phyloP scores from a whole-genome alignment of 305 asterid genomes.

The Euphrasia arctica region DNA sequence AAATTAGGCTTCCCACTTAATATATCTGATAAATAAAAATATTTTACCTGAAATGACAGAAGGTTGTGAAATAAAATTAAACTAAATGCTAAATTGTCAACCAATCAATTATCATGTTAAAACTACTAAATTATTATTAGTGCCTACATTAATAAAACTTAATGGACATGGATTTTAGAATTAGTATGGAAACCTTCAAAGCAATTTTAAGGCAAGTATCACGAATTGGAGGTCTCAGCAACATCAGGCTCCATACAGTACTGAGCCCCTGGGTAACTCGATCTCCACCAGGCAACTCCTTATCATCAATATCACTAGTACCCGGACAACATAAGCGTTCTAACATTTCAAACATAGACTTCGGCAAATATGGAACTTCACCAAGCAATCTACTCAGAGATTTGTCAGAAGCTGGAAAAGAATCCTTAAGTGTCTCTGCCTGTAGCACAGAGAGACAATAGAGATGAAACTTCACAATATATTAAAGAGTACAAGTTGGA shows the following conservation, averaged over 20 bases:
- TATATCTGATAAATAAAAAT: slow-evolving; percentile 17
- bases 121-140: neutral
- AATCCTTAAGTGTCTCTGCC: slow-evolving; percentile 88
- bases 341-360: slow-evolving; percentile 66
- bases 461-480: slow-evolving; percentile 23
- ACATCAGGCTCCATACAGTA: slow-evolving; percentile 85
- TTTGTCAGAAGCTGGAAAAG: slow-evolving; percentile 97
- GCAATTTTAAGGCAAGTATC: slow-evolving; percentile 85
- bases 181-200: slow-evolving; percentile 59
- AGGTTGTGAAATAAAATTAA: slow-evolving; percentile 6
- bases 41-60: slow-evolving; percentile 15
- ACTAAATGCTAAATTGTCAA: slow-evolving; percentile 14
- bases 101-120: slow-evolving; percentile 10
- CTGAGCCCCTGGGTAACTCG: slow-evolving; percentile 98
- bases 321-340: slow-evolving; percentile 88
- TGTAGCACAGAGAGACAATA: slow-evolving; percentile 33
- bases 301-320: slow-evolving; percentile 54
- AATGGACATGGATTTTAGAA: slow-evolving; percentile 20
- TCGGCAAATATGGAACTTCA: slow-evolving; percentile 93
- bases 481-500: slow-evolving; percentile 26
- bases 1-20: slow-evolving; percentile 17
- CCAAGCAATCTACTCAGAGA: slow-evolving; percentile 86
- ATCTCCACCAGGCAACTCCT: slow-evolving; percentile 76
- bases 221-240: slow-evolving; percentile 90
- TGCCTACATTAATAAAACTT: slow-evolving; percentile 16